Evolutionary conservation across 2,329 filamentous ascomycete species (phyloP).

Genomic region (Nigrospora osmanthi): DNA sequence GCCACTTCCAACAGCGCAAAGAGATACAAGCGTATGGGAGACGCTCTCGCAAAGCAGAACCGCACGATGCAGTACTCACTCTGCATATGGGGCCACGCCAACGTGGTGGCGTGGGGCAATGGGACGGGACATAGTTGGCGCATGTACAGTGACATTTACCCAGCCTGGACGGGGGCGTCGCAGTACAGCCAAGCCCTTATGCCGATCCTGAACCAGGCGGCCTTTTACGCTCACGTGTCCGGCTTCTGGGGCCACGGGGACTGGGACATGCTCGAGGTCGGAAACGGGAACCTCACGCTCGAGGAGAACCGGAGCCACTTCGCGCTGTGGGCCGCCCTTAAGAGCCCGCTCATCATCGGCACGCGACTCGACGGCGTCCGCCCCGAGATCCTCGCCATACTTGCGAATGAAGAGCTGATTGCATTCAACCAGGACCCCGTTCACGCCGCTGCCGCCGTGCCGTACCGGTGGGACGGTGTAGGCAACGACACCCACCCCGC

Average conservation of each 20-base stretch:
- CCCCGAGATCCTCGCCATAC: constrained; percentile 26
- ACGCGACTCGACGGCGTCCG: constrained; percentile 28
- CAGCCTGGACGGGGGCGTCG: constrained; percentile 20
- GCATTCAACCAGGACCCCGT: constrained; percentile 37
- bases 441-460: background rate
- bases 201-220: constrained; percentile 39
- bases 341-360: constrained; percentile 41
- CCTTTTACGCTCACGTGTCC: constrained; percentile 32
- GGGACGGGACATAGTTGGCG: constrained; percentile 37
- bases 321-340: constrained; percentile 42
- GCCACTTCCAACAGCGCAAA: constrained; percentile 33
- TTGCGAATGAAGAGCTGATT: constrained; percentile 31
- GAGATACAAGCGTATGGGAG: constrained; percentile 42
- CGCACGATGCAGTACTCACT: constrained; percentile 41
- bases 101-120: constrained; percentile 42
- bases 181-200: constrained; percentile 16
- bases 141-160: constrained; percentile 33
- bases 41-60: constrained; percentile 35
- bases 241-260: constrained; percentile 44
- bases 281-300: constrained; percentile 36
- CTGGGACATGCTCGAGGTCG: constrained; percentile 42
- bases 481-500: constrained; percentile 35
- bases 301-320: constrained; percentile 42
- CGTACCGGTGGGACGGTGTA: background rate
- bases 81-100: constrained; percentile 44